Evolutionary conservation across 2,329 filamentous ascomycete species (phyloP), one percentile per base, ranked within the genome.

Genomic region (Esteya vermicola): DNA sequence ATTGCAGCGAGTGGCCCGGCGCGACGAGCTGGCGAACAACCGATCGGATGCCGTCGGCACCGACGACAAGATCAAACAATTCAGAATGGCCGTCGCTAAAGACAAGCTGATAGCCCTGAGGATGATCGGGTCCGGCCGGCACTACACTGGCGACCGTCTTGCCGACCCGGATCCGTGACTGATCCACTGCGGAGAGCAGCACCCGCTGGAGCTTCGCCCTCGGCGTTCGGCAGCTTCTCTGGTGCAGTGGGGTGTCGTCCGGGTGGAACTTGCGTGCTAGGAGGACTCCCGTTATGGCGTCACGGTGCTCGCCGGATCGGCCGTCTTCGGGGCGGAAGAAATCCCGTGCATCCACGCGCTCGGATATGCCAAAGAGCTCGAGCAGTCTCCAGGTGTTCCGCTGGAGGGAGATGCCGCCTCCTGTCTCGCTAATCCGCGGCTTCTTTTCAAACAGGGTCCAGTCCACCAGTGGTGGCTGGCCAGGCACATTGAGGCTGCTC

Each of bases 131-230:
- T 61, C 50, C 0, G 51, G 43, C 51, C 43, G 35, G 45, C 6
- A 12, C 34, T 45, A 31, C 42, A 46, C 13, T 40, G 47, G 22
- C 36, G 3, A 73, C 54, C 38, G 60, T 64, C 39, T 67, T 70
- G 2, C 56, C 58, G 1, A 69, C 54, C 6, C 62, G 56, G 26
- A 74, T 59, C 1, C 57, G 53, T 0, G 59, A 61, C 4, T 55
- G 50, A 3, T 63, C 58, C 0, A 73, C 59, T n/a, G 61, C 57
- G 1, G 60, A 54, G 4, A 70, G 52, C 1, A 75, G 57, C 0
- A 68, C 64, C 2, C 58, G 57, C 46, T 75, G 70, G 3, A 74
- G 52, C 40, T 58, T 57, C 4, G 59, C 53, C 16, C 62, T 50
- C 7, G 50, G 42, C 30, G 55, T 49, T 13, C 57, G 49, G 32